Percentiles rank a stretch among this genome's conserved stretches.
Evolutionary conservation across 129 eudicot species (phyloP).

Genomic region (Helianthus tuberosus): DNA sequence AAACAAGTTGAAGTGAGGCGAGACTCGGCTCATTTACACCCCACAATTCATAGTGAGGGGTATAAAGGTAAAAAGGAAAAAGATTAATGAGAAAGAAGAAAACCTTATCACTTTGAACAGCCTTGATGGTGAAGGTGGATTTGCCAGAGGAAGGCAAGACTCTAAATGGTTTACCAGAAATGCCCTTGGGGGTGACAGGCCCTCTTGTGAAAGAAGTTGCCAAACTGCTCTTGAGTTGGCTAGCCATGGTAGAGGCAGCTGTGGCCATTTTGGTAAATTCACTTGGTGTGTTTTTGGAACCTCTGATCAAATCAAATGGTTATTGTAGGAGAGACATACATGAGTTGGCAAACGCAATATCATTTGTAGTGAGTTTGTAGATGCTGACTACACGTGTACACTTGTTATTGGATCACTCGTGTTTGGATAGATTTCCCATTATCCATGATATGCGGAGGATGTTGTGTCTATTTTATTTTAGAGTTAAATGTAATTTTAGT

Average conservation of each 20-base stretch:
- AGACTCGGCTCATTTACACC: too few species aligned
- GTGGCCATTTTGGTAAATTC: slow-evolving; percentile 43
- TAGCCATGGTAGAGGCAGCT: slow-evolving; percentile 68
- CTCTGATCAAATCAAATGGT: slow-evolving; percentile 25
- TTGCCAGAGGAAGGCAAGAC: slow-evolving; percentile 49
- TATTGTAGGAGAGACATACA: slow-evolving; percentile 20
- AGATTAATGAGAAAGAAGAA: background rate
- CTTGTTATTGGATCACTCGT: slow-evolving; percentile 26
- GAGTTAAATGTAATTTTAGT: too few species aligned
- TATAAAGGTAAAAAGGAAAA: background rate
- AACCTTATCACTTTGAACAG: slow-evolving; percentile 79
- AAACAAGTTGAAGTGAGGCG: too few species aligned
- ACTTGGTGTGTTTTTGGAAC: background rate
- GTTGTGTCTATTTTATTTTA: background rate
- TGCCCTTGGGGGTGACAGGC: slow-evolving; percentile 68
- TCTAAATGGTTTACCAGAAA: slow-evolving; percentile 74
- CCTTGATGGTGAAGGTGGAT: slow-evolving; percentile 52
- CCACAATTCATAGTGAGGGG: background rate
- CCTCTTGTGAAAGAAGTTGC: slow-evolving; percentile 52
- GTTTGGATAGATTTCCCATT: slow-evolving; percentile 29
- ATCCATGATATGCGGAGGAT: slow-evolving; percentile 26
- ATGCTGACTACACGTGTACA: slow-evolving; percentile 28
- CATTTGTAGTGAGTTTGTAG: slow-evolving; percentile 24
- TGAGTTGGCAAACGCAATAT: slow-evolving; percentile 28
- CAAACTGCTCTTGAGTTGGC: slow-evolving; percentile 76